Evolutionary conservation across 2,329 filamentous ascomycete genomes (phyloP).

Genomic region (Cercospora janseana): DNA sequence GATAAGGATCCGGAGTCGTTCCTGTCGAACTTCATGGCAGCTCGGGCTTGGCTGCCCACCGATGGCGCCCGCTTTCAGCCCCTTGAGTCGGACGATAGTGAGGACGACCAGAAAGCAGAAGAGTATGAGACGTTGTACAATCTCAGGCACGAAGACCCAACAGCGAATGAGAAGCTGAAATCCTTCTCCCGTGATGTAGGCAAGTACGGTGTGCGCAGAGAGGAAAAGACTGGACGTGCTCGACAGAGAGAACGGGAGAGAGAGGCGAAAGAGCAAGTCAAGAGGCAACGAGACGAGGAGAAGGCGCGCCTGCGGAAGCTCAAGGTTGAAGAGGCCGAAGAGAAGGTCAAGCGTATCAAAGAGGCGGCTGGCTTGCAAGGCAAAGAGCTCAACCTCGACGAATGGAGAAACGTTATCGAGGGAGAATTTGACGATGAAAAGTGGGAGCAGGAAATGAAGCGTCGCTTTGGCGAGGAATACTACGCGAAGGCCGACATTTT

Average conservation of each 20-base stretch:
- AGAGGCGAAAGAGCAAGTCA: slow-evolving; percentile 74
- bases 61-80: slow-evolving; percentile 68
- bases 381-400: slow-evolving; percentile 65
- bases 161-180: slow-evolving; percentile 81
- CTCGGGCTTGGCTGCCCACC: slow-evolving; percentile 80
- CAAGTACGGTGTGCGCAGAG: slow-evolving; percentile 79
- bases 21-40: slow-evolving; percentile 91
- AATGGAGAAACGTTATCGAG: slow-evolving; percentile 82
- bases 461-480: slow-evolving; percentile 85
- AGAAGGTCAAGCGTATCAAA: slow-evolving; percentile 83
- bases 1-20: slow-evolving; percentile 89
- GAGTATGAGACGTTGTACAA: slow-evolving; percentile 93
- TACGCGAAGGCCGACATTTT: slow-evolving; percentile 65
- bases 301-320: slow-evolving; percentile 80
- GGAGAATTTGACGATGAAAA: slow-evolving; percentile 83
- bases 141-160: slow-evolving; percentile 90
- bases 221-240: slow-evolving; percentile 79
- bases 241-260: slow-evolving; percentile 75
- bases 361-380: slow-evolving; percentile 78
- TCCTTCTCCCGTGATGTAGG: slow-evolving; percentile 87
- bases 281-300: slow-evolving; percentile 72
- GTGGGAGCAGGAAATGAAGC: slow-evolving; percentile 89
- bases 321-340: slow-evolving; percentile 85
- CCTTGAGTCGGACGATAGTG: slow-evolving; percentile 89
- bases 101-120: slow-evolving; percentile 71